phyloP scores from a whole-genome alignment of 768 basidiomycete species.

The Chlorophyllum brunneum region DNA sequence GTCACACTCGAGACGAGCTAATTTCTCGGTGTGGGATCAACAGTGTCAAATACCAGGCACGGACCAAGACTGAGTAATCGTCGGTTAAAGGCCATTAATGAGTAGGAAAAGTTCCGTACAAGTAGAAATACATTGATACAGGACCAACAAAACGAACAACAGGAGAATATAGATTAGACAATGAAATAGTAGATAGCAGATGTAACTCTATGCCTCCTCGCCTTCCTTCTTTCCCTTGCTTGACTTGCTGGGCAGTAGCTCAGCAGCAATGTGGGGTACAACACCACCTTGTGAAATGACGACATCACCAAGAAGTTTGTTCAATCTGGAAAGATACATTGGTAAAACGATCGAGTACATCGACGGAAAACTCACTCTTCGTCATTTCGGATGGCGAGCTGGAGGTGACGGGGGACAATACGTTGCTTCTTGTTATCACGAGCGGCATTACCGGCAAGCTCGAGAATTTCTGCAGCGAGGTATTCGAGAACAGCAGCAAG shows the following conservation, averaged over 20 bases:
- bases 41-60: constrained; percentile 5
- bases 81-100: constrained; percentile 7
- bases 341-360: constrained; percentile 6
- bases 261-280: constrained; percentile 69
- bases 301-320: constrained; percentile 71
- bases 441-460: constrained; percentile 87
- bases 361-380: constrained; percentile 58
- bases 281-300: constrained; percentile 97
- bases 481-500: constrained; percentile 92
- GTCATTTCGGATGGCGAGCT: constrained; percentile 92
- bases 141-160: constrained; percentile 15
- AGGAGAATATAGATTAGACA: constrained; percentile 17
- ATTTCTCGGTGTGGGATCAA: too few relatives aligned
- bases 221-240: constrained; percentile 39
- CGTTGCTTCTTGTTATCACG: constrained; percentile 94
- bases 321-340: constrained; percentile 40
- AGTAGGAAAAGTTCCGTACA: constrained; percentile 11
- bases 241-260: constrained; percentile 19
- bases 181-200: constrained; percentile 15
- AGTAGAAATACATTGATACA: constrained; percentile 15
- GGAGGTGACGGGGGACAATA: constrained; percentile 93
- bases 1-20: background rate
- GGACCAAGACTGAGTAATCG: background rate
- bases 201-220: constrained; percentile 30
- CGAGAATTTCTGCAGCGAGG: constrained; percentile 90